Percentiles rank a stretch among this genome's conserved stretches.
Conservation (phyloP, 1,284 basidiomycete species). For the Trichosporon coremiiforme region DNA sequence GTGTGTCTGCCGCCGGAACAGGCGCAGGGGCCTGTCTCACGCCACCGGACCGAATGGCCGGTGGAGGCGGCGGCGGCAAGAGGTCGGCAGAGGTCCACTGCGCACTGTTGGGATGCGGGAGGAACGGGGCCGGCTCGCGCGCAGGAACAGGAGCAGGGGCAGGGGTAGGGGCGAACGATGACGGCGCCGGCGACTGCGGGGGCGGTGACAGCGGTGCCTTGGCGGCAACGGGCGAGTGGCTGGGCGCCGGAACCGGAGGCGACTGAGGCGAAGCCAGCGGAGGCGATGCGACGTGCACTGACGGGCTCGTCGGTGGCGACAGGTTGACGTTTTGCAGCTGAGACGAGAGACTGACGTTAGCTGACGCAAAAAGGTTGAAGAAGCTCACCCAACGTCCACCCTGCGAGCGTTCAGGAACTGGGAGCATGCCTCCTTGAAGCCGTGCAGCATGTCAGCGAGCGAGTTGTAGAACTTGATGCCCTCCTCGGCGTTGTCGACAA, state of each 20-base stretch:
- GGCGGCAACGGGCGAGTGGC: slow-evolving; percentile 16
- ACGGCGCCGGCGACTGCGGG: slow-evolving; percentile 29
- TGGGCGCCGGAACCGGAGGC: slow-evolving; percentile 25
- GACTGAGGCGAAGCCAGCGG: slow-evolving; percentile 19
- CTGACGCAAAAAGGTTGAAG: too few relatives aligned
- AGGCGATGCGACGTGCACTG: slow-evolving; percentile 22
- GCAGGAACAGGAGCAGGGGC: slow-evolving; percentile 1
- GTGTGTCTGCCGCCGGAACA: slow-evolving; percentile 37
- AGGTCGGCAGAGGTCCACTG: slow-evolving; percentile 52
- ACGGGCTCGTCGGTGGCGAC: slow-evolving; percentile 26
- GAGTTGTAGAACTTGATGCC: slow-evolving; percentile 90
- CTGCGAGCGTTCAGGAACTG: slow-evolving; percentile 71
- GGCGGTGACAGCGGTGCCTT: slow-evolving; percentile 25
- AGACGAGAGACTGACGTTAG: slow-evolving; percentile 28
- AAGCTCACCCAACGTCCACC: slow-evolving; percentile 59
- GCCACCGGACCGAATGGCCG: slow-evolving; percentile 49
- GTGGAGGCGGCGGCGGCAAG: slow-evolving; percentile 54
- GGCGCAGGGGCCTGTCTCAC: slow-evolving; percentile 39
- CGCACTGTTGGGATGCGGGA: slow-evolving; percentile 46
- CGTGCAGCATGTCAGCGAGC: slow-evolving; percentile 67
- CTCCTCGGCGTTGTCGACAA: slow-evolving; percentile 80
- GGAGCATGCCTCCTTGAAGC: slow-evolving; percentile 74
- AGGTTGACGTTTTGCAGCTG: slow-evolving; percentile 34
- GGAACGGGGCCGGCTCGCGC: slow-evolving; percentile 32
- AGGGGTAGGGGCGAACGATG: slow-evolving; percentile 27